Base-by-base conservation (phyloP, 1,284 basidiomycete genomes). In the Malassezia dermatis region DNA sequence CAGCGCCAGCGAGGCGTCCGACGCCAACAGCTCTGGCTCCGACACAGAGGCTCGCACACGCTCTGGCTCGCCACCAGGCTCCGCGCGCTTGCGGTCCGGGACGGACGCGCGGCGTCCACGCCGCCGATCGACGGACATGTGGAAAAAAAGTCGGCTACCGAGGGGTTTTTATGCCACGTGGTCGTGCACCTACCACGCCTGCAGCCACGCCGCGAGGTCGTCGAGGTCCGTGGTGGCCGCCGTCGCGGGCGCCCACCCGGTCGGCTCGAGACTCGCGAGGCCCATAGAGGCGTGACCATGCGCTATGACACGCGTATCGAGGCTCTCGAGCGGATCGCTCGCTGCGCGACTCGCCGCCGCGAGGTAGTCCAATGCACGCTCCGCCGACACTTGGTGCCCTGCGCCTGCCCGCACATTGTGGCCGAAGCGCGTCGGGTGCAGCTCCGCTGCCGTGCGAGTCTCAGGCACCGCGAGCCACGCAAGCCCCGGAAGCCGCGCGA, bases 291-390 rank as follows among this genome's bases (percentile, higher is more conserved):
- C 64, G 42, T 59, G 53, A 1, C 70, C 70, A 5, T 55, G 61
- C 24, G 24, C 56, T 7, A 73, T 62, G 26, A 69, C 64, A 8
- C 66, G 47, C 12, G 61, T 51, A 43, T 73, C 62, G 24, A 73
- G 51, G 40, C 49, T 37, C 60, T 65, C 52, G 59, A 66, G 24
- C 11, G 48, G 28, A 7, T 53, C 45, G 40, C 48, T 31, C 19
- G 37, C 8, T 45, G 35, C 21, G 39, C 32, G 61, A 5, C 41
- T 34, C 8, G 62, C 61, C 12, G 46, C 46, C 10, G 31, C 21
- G 31, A 71, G 53, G 42, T 73, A 73, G 48, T 73, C 70, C n/a
- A 60, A 42, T 15, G 63, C 63, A 3, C 57, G 58, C 40, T 65
- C 60, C 7, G 63, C 60, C 17, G 66, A 63, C 17, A 63, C 62